A percentile compares a stretch with the other conserved stretches of the same genome.
These are phyloP conservation scores for Senecio squalidus DNA, from an alignment of 140 eudicot genomes.

Conservation along the genomic window DNA sequence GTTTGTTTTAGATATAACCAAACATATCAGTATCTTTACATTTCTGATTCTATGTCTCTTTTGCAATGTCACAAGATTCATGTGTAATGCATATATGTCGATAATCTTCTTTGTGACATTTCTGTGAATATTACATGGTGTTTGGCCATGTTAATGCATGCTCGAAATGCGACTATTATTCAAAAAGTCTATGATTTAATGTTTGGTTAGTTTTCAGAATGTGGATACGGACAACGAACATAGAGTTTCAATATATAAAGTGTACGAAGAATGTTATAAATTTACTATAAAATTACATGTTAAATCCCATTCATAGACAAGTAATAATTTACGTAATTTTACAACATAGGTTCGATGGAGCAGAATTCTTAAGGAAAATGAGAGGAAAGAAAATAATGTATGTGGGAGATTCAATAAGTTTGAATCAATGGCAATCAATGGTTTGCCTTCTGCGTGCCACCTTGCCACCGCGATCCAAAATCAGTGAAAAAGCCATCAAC, in stretches of 20 bases:
- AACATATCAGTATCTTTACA: not conserved
- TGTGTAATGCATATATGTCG: not conserved
- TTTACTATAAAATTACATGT: too few species aligned
- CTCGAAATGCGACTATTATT: too few species aligned
- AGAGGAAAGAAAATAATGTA: constrained; percentile 62
- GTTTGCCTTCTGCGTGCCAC: constrained; percentile 63
- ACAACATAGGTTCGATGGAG: constrained; percentile 45
- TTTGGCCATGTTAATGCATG: not conserved
- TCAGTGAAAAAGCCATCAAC: constrained; percentile 9
- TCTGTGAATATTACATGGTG: not conserved
- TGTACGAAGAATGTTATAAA: too few species aligned
- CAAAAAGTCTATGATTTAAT: too few species aligned
- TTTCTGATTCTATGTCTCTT: not conserved
- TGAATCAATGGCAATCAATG: constrained; percentile 65
- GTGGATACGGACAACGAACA: too few species aligned
- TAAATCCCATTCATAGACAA: too few species aligned
- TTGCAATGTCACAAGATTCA: constrained; percentile 7
- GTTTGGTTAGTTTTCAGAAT: too few species aligned
- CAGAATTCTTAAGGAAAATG: constrained; percentile 37
- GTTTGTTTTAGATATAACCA: not conserved
- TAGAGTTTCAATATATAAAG: too few species aligned
- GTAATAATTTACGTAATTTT: not conserved
- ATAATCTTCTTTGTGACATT: not conserved
- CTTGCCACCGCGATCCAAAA: constrained; percentile 33
- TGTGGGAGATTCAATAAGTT: constrained; percentile 68